Evolutionary conservation across 768 basidiomycete species (phyloP), one percentile per base, ranked within the genome.

Genomic region (Auricularia heimuer): DNA sequence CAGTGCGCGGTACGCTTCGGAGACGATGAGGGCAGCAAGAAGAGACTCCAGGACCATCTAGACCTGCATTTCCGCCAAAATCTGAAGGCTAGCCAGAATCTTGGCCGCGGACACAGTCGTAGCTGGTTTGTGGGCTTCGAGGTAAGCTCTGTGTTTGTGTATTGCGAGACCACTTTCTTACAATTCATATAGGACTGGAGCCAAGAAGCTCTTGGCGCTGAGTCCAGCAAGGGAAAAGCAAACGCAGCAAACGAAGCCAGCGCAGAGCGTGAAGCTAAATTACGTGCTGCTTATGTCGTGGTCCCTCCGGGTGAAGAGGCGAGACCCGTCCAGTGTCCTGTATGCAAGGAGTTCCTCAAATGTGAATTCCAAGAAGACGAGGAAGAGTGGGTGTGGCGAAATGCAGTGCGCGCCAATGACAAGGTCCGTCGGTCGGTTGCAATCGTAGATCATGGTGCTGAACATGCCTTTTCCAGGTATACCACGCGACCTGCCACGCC

Each of bases 1-100:
- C 95, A 98, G 71, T 99, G 96, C 78, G 92, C 90, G 18, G 77
- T 91, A 63, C 88, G 96, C 54, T 96, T 95, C 75, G 78, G 88
- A 61, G 90, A 92, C 69, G 85, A 83, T 36, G 72, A 77, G 34
- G 70, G 79, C 63, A 94, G 91, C 66, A 92, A 88, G 77, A 88
- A 85, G 73, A 80, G 77, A 45, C 82, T 94, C 80, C 85, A 95
- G 70, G 85, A 87, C 65, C 97, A 99, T 73, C 81, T 98, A 70
- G 96, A 99, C 74, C 90, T 92, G 89, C 96, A 99, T 75, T 98
- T 97, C 77, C 82, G 87, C 73, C 89, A 96, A 73, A 98, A 98
- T 71, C 84, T 89, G 66, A 90, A 90, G 74, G 86, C 87, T 34
- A 86, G 80, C 70, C 88, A 89, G 73, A 87, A 85, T 51, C 76